These are phyloP conservation scores for Imleria badia DNA, from an alignment of 768 basidiomycete species.

Conservation along the genomic window DNA sequence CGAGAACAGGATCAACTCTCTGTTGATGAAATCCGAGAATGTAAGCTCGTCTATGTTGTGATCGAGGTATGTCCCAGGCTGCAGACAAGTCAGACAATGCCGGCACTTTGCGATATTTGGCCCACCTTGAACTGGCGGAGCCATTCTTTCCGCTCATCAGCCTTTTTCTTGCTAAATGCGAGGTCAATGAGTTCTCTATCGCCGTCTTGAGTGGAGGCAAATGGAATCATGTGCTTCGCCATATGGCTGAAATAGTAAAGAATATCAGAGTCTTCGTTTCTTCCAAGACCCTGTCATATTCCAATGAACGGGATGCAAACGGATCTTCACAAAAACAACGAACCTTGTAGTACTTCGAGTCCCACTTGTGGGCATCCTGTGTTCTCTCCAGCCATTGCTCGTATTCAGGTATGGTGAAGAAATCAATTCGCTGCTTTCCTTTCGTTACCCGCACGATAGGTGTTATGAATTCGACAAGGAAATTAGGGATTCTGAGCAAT, in stretches of 20 bases:
- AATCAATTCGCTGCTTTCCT: conserved; percentile 75
- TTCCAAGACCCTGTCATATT: conserved; percentile 81
- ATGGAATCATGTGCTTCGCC: conserved; percentile 92
- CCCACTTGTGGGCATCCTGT: conserved; percentile 78
- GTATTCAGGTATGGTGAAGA: conserved; percentile 97
- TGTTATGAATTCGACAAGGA: conserved; percentile 97
- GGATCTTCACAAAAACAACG: conserved; percentile 13
- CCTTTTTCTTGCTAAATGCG: conserved; percentile 99
- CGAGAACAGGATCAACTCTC: conserved; percentile 95
- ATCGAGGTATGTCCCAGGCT: conserved; percentile 94
- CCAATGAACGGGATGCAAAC: background rate
- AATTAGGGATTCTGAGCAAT: conserved; percentile 83
- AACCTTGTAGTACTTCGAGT: conserved; percentile 96
- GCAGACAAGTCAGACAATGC: conserved; percentile 2
- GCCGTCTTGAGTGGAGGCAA: conserved; percentile 74
- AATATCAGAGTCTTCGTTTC: conserved; percentile 85
- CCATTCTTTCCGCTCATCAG: conserved; percentile 99
- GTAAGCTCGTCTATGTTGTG: conserved; percentile 85
- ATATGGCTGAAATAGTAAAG: conserved; percentile 92
- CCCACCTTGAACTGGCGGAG: conserved; percentile 84
- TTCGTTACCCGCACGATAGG: conserved; percentile 94
- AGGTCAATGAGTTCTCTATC: conserved; percentile 92
- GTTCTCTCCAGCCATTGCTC: conserved; percentile 87
- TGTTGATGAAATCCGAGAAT: conserved; percentile 95
- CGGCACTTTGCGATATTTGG: background rate